These are phyloP conservation scores for Syncephalastrum sp. DNA, from an alignment of 371 early-diverging fungal species.

Conservation along the genomic window DNA sequence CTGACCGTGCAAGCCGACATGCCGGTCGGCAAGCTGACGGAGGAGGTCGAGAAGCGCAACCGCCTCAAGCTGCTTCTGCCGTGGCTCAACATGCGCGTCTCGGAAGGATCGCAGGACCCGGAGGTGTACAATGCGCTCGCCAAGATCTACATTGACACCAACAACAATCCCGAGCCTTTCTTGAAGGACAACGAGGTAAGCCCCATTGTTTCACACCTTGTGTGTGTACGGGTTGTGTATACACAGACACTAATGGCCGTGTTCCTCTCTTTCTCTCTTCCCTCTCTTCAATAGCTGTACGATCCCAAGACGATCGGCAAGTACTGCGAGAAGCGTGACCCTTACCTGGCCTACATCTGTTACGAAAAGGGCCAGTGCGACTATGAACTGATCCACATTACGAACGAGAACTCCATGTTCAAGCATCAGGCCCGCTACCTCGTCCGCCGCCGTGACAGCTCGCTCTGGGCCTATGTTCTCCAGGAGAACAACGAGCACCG, in stretches of 20 bases:
- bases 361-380: slow-evolving; percentile 96
- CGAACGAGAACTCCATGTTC: slow-evolving; percentile 97
- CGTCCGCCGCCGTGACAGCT: slow-evolving; percentile 83
- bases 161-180: slow-evolving; percentile 96
- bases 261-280: not conserved
- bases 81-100: slow-evolving; percentile 86
- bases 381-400: slow-evolving; percentile 86
- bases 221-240: not conserved
- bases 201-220: too few species aligned
- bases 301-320: slow-evolving; percentile 90
- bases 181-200: slow-evolving; percentile 81
- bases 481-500: slow-evolving; percentile 79
- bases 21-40: slow-evolving; percentile 87
- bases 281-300: slow-evolving; percentile 53
- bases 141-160: slow-evolving; percentile 98
- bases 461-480: slow-evolving; percentile 86
- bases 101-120: slow-evolving; percentile 83
- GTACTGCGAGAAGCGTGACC: slow-evolving; percentile 98
- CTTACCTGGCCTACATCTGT: slow-evolving; percentile 92
- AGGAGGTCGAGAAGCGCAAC: slow-evolving; percentile 93
- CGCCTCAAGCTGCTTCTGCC: slow-evolving; percentile 91
- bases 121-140: slow-evolving; percentile 96
- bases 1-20: slow-evolving; percentile 75
- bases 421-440: slow-evolving; percentile 98
- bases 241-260: not conserved